Conservation (phyloP, 495 filamentous ascomycete species). For the Sporormia fimetaria region DNA sequence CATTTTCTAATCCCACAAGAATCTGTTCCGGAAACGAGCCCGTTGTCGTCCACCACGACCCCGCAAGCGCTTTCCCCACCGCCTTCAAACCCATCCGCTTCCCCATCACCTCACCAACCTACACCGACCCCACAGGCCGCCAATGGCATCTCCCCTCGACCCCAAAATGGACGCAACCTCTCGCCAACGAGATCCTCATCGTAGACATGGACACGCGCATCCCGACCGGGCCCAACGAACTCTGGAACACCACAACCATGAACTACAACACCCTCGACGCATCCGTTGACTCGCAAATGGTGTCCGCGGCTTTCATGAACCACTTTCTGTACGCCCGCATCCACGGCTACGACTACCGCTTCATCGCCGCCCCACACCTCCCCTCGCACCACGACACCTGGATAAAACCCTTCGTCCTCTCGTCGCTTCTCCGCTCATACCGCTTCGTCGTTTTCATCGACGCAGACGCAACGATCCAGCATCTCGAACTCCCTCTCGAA, state of each 20-base stretch:
- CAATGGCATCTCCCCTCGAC: no score
- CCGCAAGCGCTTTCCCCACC: no score
- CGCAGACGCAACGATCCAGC: constrained; percentile 37
- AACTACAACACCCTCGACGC: constrained; percentile 3
- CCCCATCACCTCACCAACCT: no score
- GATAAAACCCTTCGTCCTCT: constrained; percentile 38
- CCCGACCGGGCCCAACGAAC: constrained; percentile 5
- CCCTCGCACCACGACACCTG: constrained; percentile 34
- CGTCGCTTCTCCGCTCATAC: constrained; percentile 33
- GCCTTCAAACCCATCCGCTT: no score
- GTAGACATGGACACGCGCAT: constrained; percentile 20
- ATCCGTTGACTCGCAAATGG: neutral
- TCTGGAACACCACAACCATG: neutral
- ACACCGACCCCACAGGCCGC: no score
- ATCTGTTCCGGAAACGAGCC: no score
- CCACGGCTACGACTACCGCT: constrained; percentile 44
- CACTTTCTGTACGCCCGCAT: constrained; percentile 33
- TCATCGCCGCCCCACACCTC: constrained; percentile 28
- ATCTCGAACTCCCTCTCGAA: constrained; percentile 40
- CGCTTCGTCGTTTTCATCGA: constrained; percentile 41
- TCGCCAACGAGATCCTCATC: constrained; percentile 12
- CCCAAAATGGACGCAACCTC: constrained; percentile 2
- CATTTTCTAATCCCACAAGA: no score
- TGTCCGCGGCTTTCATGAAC: constrained; percentile 11
- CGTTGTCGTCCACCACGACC: no score